A percentile compares a stretch with the other conserved stretches of the same genome.
These are phyloP conservation scores for Cutaneotrichosporon sp. DNA, from an alignment of 1,284 basidiomycete genomes.

Conservation along the genomic window DNA sequence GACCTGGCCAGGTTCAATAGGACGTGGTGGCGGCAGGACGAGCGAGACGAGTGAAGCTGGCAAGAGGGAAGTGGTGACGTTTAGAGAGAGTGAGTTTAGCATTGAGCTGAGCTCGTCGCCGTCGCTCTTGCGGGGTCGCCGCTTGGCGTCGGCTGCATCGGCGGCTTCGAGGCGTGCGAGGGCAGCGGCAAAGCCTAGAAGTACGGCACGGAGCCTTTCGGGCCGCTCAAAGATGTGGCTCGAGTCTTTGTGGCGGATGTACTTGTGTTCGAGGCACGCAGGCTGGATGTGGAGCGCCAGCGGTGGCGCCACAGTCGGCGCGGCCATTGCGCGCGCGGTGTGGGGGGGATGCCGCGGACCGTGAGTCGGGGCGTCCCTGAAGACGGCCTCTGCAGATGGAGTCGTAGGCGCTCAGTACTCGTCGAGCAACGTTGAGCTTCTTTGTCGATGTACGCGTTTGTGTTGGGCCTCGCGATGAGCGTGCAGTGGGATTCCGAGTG, in stretches of 20 bases:
- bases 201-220: constrained; percentile 75
- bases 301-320: constrained; percentile 10
- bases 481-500: too few relatives aligned
- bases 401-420: neutral
- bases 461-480: too few relatives aligned
- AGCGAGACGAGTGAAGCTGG: constrained; percentile 24
- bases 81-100: constrained; percentile 32
- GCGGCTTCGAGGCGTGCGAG: constrained; percentile 62
- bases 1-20: constrained; percentile 28
- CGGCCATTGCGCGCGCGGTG: neutral
- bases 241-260: constrained; percentile 66
- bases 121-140: constrained; percentile 7
- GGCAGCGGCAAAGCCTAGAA: constrained; percentile 70
- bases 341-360: neutral
- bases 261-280: constrained; percentile 57
- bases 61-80: constrained; percentile 11
- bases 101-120: constrained; percentile 27
- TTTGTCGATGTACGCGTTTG: too few relatives aligned
- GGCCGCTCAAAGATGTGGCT: constrained; percentile 80
- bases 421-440: too few relatives aligned
- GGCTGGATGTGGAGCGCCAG: constrained; percentile 49
- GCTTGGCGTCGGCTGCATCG: constrained; percentile 9
- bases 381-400: neutral
- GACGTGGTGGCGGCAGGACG: constrained; percentile 24
- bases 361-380: neutral